Evolutionary conservation across 352 stramenopile species (phyloP), one percentile per base, ranked within the genome.

Genomic region (Paralagenidium karlingii): DNA sequence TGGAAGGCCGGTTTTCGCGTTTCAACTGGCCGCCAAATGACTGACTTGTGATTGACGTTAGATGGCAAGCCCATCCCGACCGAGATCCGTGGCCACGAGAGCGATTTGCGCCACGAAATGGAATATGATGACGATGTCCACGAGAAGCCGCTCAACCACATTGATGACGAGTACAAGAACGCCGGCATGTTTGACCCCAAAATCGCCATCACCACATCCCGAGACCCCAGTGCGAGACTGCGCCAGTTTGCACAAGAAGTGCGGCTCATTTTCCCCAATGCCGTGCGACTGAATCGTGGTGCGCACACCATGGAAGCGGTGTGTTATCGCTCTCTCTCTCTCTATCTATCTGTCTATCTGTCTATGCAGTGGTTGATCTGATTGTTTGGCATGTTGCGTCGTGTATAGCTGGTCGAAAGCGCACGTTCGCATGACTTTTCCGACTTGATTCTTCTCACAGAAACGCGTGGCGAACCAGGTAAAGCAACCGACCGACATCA

Each of bases 161-260:
- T 99, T 21, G 96, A 99, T 59, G 96, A 99, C 68, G 96, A 99
- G 68, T 99, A 99, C 65, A 96, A 94, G 53, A 96, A 96, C 58
- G 93, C 94, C 5, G 96, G 94, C 34, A 87, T 96, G 55, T 85
- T 91, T 38, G 95, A 99, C 62, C 96, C 96, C 24, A 96, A 97
- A 46, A 81, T 99, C 28, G 98, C 95, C 47, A 89, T 99, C 24
- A 99, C 95, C 7, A 99, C 96, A 29, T 98, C 86, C 34, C 91
- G 94, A 26, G 86, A 98, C 58, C 96, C 96, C 21, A 97, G 77
- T 40, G 95, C 82, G 34, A 88, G 96, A 11, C 76, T 99, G 21
- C 99, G 99, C 60, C 94, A 99, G 69, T 99, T 99, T 63, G 83
- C 94, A n/a, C 98, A 99, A 76, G 96, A 99, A 77, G 76, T 99